Conservation (phyloP, 371 early-diverging fungal species). For the Smittium mucronatum region DNA sequence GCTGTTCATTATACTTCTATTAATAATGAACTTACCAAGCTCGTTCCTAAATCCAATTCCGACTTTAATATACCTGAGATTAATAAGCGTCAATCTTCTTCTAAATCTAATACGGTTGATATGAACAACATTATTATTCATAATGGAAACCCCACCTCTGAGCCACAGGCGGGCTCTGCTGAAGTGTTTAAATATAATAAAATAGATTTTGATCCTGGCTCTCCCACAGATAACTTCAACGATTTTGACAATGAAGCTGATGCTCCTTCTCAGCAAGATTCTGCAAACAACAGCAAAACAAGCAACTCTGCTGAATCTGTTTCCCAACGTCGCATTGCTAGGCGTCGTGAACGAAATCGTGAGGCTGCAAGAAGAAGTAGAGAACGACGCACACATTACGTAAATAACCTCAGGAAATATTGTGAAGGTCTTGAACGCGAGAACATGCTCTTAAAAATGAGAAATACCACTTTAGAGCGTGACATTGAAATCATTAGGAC, state of each 20-base stretch:
- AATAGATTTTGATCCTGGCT: neutral
- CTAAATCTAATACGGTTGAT: neutral
- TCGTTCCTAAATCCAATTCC: neutral
- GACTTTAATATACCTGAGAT: neutral
- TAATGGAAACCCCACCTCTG: neutral
- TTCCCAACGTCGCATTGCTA: constrained; percentile 2
- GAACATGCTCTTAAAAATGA: constrained; percentile 8
- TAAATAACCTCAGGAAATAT: constrained; percentile 4
- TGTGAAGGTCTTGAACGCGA: constrained; percentile 8
- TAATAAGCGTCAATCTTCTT: neutral
- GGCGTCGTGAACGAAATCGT: constrained; percentile 6
- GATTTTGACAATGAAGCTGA: too few relatives aligned
- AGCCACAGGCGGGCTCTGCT: too few relatives aligned
- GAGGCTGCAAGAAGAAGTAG: constrained; percentile 8
- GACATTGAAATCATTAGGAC: constrained; percentile 3
- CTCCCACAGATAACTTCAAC: neutral
- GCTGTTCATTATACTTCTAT: neutral
- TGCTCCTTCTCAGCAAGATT: too few relatives aligned
- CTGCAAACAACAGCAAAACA: neutral
- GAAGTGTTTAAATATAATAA: neutral
- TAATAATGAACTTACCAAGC: neutral
- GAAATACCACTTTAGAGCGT: constrained; percentile 2
- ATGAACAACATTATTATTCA: neutral
- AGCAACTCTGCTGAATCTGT: neutral
- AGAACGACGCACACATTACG: constrained; percentile 4